Percentiles rank a stretch among this genome's conserved stretches.
Conservation (phyloP, 805 yeast genomes). For the Cyberlindnera americana region DNA sequence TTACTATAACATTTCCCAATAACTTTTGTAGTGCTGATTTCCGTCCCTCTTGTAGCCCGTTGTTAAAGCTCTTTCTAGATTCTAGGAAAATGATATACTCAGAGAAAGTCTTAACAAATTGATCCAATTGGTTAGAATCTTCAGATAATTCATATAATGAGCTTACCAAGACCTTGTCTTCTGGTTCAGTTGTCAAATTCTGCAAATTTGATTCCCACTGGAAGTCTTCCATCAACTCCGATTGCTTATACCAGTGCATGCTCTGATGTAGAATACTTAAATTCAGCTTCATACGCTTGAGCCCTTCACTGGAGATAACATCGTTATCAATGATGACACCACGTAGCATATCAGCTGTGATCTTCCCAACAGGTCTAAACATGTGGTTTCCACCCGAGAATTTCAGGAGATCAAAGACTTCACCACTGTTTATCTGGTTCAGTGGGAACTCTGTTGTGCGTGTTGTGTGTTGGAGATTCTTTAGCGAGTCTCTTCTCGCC, state of each 20-base stretch:
- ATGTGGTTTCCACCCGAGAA: not conserved
- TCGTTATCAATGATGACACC: slow-evolving; percentile 6
- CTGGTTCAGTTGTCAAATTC: not conserved
- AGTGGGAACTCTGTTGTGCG: not conserved
- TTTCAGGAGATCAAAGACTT: slow-evolving; percentile 7
- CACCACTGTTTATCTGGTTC: slow-evolving; percentile 7
- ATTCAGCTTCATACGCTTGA: not conserved
- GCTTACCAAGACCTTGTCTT: slow-evolving; percentile 2
- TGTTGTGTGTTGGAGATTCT: not conserved
- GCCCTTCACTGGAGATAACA: not conserved
- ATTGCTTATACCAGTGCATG: slow-evolving; percentile 4
- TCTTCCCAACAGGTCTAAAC: slow-evolving; percentile 1
- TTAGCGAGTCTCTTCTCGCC: not conserved
- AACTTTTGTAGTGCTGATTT: not conserved
- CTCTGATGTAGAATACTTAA: slow-evolving; percentile 4
- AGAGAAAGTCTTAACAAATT: not conserved
- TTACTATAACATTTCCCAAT: slow-evolving; percentile 2
- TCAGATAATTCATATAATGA: not conserved
- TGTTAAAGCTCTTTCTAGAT: too few relatives aligned
- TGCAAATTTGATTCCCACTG: not conserved
- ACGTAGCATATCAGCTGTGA: slow-evolving; percentile 16
- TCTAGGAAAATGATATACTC: slow-evolving; percentile 2
- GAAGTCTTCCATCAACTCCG: not conserved
- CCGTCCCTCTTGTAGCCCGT: not conserved
- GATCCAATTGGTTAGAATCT: not conserved